These are phyloP conservation scores for Mucor plumbeus DNA, from an alignment of 371 early-diverging fungal genomes.

Conservation along the genomic window DNA sequence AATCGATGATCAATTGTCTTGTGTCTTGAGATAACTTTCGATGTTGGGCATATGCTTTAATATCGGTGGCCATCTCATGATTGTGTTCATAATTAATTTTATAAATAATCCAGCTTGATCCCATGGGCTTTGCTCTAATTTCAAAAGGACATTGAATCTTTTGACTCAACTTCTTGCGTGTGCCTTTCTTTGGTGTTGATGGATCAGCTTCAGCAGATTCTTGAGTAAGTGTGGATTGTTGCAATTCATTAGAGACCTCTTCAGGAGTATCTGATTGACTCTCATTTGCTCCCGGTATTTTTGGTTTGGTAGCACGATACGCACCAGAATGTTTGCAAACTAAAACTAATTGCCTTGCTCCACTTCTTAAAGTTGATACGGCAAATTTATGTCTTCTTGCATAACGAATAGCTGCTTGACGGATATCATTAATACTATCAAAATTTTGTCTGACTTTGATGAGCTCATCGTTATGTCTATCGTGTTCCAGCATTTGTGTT, in stretches of 20 bases:
- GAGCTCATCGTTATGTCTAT: neutral
- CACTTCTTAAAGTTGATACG: slow-evolving; percentile 23
- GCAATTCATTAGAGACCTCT: neutral
- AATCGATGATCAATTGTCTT: slow-evolving; percentile 4
- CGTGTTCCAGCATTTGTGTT: slow-evolving; percentile 1
- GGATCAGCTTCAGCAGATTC: neutral
- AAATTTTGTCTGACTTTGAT: slow-evolving; percentile 8
- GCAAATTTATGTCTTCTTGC: slow-evolving; percentile 27
- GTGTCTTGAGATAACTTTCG: slow-evolving; percentile 13
- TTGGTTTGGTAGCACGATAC: slow-evolving; percentile 13
- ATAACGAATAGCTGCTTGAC: slow-evolving; percentile 24
- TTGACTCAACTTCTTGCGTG: slow-evolving; percentile 15
- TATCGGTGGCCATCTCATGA: slow-evolving; percentile 23
- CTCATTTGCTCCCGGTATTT: neutral
- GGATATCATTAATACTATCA: slow-evolving; percentile 13
- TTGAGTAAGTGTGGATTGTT: neutral
- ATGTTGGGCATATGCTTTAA: slow-evolving; percentile 24
- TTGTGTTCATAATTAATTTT: slow-evolving; percentile 21
- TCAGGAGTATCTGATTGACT: neutral
- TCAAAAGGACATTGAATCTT: slow-evolving; percentile 26
- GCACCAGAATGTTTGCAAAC: slow-evolving; percentile 25
- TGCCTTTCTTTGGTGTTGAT: slow-evolving; percentile 1
- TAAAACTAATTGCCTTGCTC: slow-evolving; percentile 14
- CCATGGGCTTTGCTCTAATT: slow-evolving; percentile 20
- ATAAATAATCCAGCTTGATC: slow-evolving; percentile 12